A percentile compares a stretch with the other conserved stretches of the same genome.
These are phyloP conservation scores for Neurospora sp. DNA, from an alignment of 2,329 filamentous ascomycete genomes.

Conservation along the genomic window DNA sequence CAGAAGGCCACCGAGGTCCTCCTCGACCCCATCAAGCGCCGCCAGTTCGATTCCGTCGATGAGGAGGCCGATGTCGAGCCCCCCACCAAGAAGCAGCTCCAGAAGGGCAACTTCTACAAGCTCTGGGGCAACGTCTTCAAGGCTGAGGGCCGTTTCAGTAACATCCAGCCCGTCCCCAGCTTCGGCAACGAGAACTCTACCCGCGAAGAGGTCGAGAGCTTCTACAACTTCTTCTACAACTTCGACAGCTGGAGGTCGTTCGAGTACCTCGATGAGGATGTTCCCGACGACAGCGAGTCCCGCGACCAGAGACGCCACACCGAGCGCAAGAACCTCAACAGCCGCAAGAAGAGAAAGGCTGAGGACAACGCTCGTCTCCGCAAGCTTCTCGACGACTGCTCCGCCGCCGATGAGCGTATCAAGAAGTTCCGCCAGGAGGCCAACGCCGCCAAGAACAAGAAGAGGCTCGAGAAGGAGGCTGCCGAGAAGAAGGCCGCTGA, in stretches of 20 bases:
- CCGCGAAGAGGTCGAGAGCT: conserved; percentile 83
- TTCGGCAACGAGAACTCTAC: conserved; percentile 77
- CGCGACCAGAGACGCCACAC: conserved; percentile 98
- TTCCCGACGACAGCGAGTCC: conserved; percentile 97
- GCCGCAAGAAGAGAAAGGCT: conserved; percentile 98
- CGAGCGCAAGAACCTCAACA: conserved; percentile 96
- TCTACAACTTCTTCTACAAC: conserved; percentile 99
- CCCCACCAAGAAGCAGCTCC: conserved; percentile 78
- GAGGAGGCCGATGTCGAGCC: conserved; percentile 87
- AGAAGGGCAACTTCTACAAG: conserved; percentile 87
- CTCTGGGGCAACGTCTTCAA: conserved; percentile 87
- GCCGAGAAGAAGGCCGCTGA: conserved; percentile 81
- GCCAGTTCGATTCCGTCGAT: conserved; percentile 95
- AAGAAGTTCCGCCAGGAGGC: conserved; percentile 93
- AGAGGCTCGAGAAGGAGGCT: conserved; percentile 79
- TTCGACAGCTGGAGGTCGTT: conserved; percentile 97
- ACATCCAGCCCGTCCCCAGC: conserved; percentile 74
- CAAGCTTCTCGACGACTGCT: conserved; percentile 78
- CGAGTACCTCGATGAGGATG: conserved; percentile 97
- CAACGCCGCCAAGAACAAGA: conserved; percentile 93
- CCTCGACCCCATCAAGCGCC: conserved; percentile 80
- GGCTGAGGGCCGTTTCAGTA: conserved; percentile 86
- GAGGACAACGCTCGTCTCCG: conserved; percentile 90
- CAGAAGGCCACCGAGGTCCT: conserved; percentile 95
- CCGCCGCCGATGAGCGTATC: conserved; percentile 84